Evolutionary conservation across 495 filamentous ascomycete genomes (phyloP).

Genomic region (Tuber aestivum): DNA sequence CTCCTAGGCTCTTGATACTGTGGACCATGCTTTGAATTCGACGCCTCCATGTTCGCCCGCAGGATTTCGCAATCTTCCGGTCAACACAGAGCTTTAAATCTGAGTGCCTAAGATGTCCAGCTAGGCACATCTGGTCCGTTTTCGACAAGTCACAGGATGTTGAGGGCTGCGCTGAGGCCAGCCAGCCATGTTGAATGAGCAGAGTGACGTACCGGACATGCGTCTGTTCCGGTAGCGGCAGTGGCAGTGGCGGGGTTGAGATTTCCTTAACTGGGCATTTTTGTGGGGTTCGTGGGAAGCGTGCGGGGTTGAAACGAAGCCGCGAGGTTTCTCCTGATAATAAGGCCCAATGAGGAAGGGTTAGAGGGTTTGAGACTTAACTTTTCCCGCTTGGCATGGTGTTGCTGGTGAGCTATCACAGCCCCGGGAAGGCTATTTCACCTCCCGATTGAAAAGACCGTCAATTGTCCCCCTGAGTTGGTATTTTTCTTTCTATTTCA

Average conservation of each 20-base stretch:
- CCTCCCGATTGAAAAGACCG: neutral
- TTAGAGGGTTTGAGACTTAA: no score
- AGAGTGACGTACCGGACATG: no score
- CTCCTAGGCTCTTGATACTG: neutral
- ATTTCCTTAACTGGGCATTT: no score
- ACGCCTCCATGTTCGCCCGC: conserved; percentile 43
- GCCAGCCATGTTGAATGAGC: no score
- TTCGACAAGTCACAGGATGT: conserved; percentile 41
- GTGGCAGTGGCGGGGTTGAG: no score
- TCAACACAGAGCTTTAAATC: conserved; percentile 48
- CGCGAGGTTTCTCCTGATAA: neutral
- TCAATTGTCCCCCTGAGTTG: neutral
- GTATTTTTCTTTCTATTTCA: neutral
- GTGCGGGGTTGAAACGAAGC: neutral
- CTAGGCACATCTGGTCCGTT: no score
- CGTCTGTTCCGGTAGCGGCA: no score
- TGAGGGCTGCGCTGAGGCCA: conserved; percentile 39
- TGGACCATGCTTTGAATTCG: conserved; percentile 42
- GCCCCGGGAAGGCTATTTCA: neutral
- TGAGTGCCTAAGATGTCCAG: conserved; percentile 40
- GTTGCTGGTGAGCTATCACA: no score
- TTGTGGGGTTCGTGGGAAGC: no score
- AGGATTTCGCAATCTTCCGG: conserved; percentile 77
- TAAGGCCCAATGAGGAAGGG: no score
- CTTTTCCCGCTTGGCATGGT: no score